Percentiles rank a stretch among this genome's conserved stretches.
Evolutionary conservation across 441 rosid species (phyloP).

Genomic region (Populus hybrid): DNA sequence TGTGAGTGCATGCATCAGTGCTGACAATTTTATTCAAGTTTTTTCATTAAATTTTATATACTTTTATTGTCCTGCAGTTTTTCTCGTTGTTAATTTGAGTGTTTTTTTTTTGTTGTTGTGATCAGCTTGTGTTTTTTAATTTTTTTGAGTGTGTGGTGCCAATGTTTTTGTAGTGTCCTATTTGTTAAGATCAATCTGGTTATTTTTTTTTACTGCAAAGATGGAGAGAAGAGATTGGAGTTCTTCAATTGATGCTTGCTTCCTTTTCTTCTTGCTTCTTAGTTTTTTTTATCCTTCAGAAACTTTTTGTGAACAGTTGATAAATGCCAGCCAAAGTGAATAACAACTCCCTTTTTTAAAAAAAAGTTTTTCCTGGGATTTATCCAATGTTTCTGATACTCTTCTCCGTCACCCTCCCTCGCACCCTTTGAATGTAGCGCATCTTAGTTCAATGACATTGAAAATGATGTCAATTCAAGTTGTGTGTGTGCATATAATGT

Average conservation of each 20-base stretch:
- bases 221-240: too few relatives aligned
- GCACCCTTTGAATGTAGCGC: background rate
- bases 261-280: too few relatives aligned
- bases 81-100: too few relatives aligned
- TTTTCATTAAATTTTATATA: too few relatives aligned
- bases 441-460: background rate
- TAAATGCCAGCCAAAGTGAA: background rate
- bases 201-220: too few relatives aligned
- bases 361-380: background rate
- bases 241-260: too few relatives aligned
- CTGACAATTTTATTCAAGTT: background rate
- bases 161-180: background rate
- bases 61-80: background rate
- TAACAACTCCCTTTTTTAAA: too few relatives aligned
- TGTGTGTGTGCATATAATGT: background rate
- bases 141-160: background rate
- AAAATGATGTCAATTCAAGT: background rate
- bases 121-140: background rate
- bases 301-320: background rate
- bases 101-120: too few relatives aligned
- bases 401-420: background rate
- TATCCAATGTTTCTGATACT: background rate
- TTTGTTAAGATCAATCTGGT: background rate
- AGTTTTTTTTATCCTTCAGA: background rate
- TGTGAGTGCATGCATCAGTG: background rate